Base-by-base conservation (phyloP, 2,329 filamentous ascomycete genomes). In the Paraconiothyrium brasiliense region DNA sequence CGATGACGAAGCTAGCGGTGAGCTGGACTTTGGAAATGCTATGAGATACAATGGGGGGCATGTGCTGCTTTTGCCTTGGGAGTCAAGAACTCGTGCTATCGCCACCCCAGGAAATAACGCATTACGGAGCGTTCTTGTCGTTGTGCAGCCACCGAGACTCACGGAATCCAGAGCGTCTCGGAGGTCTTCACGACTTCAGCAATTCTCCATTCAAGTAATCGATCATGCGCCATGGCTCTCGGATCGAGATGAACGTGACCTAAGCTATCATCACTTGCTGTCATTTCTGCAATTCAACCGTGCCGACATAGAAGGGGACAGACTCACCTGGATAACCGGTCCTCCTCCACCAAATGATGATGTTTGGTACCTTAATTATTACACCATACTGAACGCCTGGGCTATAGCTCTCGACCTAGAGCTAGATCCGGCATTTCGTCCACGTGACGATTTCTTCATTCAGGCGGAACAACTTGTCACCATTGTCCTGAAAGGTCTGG, bases 381-480 rank as follows among this genome's bases (percentile, higher is more conserved):
- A 64, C 34, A 59, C 62, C 7, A 58, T 69, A 1, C 51, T 69
- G 1, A 67, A 63, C 39, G 67, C 67, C 2, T 72, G 69, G 67
- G 35, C 60, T 4, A 37, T 69, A 47, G 54, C 62, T 11, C 51
- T 72, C 4, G 66, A 57, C 14, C 55, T 68, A 16, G 24, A 49
- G 2, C 9, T 67, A 10, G 63, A 69, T 37, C 27, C 30, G 7
- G 44, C 39, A 13, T 66, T 69, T 52, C 8, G n/a, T 11, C 52
- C 57, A 13, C 16, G 22, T 1, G 14, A 34, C 2, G 13, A 46
- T 2, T 64, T 64, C 43, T 62, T 58, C 46, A 4, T n/a, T 6
- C 14, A 61, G 11, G 48, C 59, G 10, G 9, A n/a, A 4, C 4
- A 39, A 1, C n/a, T 66, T 1, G 9, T 64, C 14, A 5, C 34